Evolutionary conservation across 306 rosid genomes (phyloP).

Genomic region (Vigna trinervia): DNA sequence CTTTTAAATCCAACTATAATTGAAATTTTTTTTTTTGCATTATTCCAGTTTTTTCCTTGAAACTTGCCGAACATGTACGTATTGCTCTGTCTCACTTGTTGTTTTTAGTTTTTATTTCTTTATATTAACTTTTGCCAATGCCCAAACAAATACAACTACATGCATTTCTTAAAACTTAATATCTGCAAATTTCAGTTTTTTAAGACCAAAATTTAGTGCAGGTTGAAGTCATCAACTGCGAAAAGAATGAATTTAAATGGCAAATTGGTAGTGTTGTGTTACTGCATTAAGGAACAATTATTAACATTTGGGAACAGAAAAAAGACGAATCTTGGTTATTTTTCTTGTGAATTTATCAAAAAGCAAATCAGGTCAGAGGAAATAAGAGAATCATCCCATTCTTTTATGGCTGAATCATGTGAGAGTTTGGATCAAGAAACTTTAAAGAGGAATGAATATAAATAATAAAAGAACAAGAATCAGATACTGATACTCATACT

Average conservation of each 20-base stretch:
- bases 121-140: background rate
- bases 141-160: background rate
- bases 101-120: background rate
- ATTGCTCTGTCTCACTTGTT: background rate
- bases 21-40: background rate
- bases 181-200: no score
- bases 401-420: background rate
- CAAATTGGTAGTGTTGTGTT: background rate
- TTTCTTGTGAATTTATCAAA: background rate
- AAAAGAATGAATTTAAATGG: background rate
- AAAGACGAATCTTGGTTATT: background rate
- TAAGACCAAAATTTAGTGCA: no score
- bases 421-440: background rate
- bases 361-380: background rate
- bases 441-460: background rate
- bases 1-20: no score
- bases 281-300: background rate
- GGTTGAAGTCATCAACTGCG: background rate
- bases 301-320: no score
- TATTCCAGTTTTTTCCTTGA: background rate
- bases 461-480: background rate
- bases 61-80: no score
- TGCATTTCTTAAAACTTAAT: background rate
- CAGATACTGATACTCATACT: background rate
- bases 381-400: background rate